These are phyloP conservation scores for Mycena filopes DNA, from an alignment of 768 basidiomycete genomes.

Conservation along the genomic window DNA sequence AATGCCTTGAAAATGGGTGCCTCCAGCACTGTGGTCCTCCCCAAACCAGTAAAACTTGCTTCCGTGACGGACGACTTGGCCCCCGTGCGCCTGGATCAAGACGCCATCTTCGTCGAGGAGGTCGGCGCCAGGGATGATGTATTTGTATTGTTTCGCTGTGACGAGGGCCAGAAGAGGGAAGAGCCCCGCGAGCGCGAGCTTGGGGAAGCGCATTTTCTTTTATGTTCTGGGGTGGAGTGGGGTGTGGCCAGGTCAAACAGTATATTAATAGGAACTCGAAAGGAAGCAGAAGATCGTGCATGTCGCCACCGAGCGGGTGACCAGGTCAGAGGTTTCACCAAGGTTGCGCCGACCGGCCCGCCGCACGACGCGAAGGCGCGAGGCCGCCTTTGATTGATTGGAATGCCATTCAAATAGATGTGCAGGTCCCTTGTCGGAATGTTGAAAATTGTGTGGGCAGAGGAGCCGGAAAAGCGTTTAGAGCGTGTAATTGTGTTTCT, in stretches of 20 bases:
- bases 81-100: slow-evolving; percentile 28
- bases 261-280: not conserved
- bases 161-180: slow-evolving; percentile 23
- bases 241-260: too few relatives aligned
- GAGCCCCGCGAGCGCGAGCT: slow-evolving; percentile 16
- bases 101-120: slow-evolving; percentile 21
- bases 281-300: not conserved
- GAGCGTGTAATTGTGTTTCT: too few relatives aligned
- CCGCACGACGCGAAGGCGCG: too few relatives aligned
- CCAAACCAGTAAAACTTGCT: slow-evolving; percentile 27
- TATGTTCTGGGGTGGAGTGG: slow-evolving; percentile 7
- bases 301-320: slow-evolving; percentile 15
- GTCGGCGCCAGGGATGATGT: slow-evolving; percentile 24
- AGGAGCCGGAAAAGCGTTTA: too few relatives aligned
- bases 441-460: too few relatives aligned
- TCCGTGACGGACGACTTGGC: slow-evolving; percentile 20
- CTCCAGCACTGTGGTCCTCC: slow-evolving; percentile 21
- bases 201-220: slow-evolving; percentile 20
- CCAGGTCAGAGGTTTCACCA: slow-evolving; percentile 26
- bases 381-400: too few relatives aligned
- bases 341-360: slow-evolving; percentile 14
- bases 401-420: too few relatives aligned
- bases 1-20: slow-evolving; percentile 21
- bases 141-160: slow-evolving; percentile 22
- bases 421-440: too few relatives aligned